A percentile compares a stretch with the other conserved stretches of the same genome.
Evolutionary conservation across 495 filamentous ascomycete species (phyloP).

Genomic region (Cairneyella variabilis): DNA sequence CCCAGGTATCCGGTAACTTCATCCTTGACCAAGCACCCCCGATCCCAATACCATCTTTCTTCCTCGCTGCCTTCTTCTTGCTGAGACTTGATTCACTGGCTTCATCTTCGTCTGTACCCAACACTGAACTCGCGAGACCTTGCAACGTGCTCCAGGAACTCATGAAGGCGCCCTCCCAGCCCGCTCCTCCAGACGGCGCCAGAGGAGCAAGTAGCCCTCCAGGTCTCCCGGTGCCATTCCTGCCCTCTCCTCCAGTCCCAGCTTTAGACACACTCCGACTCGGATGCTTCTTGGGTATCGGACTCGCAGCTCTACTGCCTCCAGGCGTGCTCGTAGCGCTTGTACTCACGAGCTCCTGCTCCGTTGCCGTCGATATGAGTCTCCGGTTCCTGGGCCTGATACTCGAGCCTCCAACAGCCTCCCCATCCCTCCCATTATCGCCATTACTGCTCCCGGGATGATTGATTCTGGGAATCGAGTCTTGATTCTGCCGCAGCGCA

Average conservation of each 20-base stretch:
- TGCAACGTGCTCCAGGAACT: conserved; percentile 29
- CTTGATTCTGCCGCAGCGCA: not conserved
- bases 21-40: conserved; percentile 3
- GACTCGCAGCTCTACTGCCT: conserved; percentile 22
- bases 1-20: conserved; percentile 23
- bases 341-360: conserved; percentile 23
- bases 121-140: conserved; percentile 30
- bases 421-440: not conserved
- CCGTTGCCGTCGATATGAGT: conserved; percentile 7
- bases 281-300: conserved; percentile 23
- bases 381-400: conserved; percentile 24
- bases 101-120: conserved; percentile 19
- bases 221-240: conserved; percentile 21
- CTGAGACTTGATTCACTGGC: conserved; percentile 2
- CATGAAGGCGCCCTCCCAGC: conserved; percentile 20
- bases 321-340: conserved; percentile 14
- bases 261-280: conserved; percentile 12
- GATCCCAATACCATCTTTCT: not conserved
- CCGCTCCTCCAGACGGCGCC: conserved; percentile 14
- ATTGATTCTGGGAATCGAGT: conserved; percentile 2
- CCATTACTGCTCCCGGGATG: not conserved
- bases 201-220: conserved; percentile 28
- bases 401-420: not conserved
- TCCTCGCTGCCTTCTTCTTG: conserved; percentile 7
- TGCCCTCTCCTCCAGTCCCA: not conserved